Conservation (phyloP, 2,329 filamentous ascomycete genomes). For the Periconia sp. region DNA sequence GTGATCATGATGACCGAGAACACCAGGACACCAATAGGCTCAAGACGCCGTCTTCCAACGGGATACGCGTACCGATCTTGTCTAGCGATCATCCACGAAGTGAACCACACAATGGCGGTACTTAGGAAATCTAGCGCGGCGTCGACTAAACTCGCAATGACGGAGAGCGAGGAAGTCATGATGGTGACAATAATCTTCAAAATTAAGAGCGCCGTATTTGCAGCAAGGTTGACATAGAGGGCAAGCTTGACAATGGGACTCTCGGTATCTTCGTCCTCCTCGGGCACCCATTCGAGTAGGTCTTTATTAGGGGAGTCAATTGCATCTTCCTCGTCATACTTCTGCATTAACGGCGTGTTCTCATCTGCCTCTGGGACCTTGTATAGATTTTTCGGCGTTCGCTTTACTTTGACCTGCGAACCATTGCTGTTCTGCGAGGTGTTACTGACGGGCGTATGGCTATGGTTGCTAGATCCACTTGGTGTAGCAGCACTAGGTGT, state of each 20-base stretch:
- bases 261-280: constrained; percentile 75
- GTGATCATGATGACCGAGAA: constrained; percentile 89
- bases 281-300: constrained; percentile 70
- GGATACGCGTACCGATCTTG: constrained; percentile 79
- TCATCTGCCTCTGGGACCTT: constrained; percentile 67
- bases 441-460: constrained; percentile 17
- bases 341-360: constrained; percentile 67
- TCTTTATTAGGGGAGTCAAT: constrained; percentile 54
- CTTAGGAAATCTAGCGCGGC: constrained; percentile 81
- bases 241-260: constrained; percentile 82
- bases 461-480: constrained; percentile 19
- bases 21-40: constrained; percentile 78
- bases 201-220: constrained; percentile 75
- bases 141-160: constrained; percentile 80
- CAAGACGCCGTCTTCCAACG: constrained; percentile 76
- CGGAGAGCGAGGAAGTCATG: constrained; percentile 80
- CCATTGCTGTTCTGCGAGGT: constrained; percentile 41
- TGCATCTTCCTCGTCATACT: constrained; percentile 53
- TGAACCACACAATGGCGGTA: constrained; percentile 81
- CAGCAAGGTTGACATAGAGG: constrained; percentile 83
- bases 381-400: constrained; percentile 84
- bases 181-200: constrained; percentile 80
- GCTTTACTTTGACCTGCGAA: constrained; percentile 40
- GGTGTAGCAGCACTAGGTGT: constrained; percentile 25
- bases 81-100: constrained; percentile 74